Evolutionary conservation across 257 asterid genomes (phyloP), one percentile per base, ranked within the genome.

Genomic region (Solanum infundibuliforme): DNA sequence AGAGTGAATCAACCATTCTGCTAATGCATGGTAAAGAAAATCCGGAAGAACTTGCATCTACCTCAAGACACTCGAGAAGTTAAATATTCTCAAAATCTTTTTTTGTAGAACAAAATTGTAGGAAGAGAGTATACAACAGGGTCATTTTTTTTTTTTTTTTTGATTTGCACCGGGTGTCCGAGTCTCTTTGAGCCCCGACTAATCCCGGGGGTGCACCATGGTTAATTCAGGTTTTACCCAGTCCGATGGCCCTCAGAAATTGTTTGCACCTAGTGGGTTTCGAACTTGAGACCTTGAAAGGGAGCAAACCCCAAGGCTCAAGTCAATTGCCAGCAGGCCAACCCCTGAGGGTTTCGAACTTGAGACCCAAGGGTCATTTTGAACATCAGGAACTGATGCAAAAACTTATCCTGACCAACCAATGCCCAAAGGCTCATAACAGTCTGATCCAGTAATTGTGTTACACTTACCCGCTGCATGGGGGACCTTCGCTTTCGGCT

Each of bases 401-500:
- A 82, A 48, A 48, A 25, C 43, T 48, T 48, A 20, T 82, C 66
- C 38, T 29, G 39, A 82, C 43, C 41, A 81, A 48, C 69, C 41
- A 18, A 82, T 48, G 85, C 68, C 31, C 69, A 48, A 82, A 82
- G 85, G 29, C 20, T 82, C 23, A 29, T 46, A 29, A 82, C 85
- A 82, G 41, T 46, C 69, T 16, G 18, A 82, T 48, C 69, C 27
- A 48, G 32, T 48, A 41, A 87, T 6, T 35, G 41, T 3, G 3
- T 48, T 82, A 41, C n/a, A 86, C 95, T 66, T 83, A 97, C 99
- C 99, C 99, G 6, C 95, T 90, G 90, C 99, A 97, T 46, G 99
- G 99, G 12, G 99, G 99, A 43, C 98, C 99, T 79, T 94, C 98
- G 66, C 97, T 95, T 58, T 92, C 93, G 31, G 94, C 95, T 39